Evolutionary conservation across 495 filamentous ascomycete species (phyloP), one percentile per base, ranked within the genome.

Genomic region (Penicilliopsis zonata): DNA sequence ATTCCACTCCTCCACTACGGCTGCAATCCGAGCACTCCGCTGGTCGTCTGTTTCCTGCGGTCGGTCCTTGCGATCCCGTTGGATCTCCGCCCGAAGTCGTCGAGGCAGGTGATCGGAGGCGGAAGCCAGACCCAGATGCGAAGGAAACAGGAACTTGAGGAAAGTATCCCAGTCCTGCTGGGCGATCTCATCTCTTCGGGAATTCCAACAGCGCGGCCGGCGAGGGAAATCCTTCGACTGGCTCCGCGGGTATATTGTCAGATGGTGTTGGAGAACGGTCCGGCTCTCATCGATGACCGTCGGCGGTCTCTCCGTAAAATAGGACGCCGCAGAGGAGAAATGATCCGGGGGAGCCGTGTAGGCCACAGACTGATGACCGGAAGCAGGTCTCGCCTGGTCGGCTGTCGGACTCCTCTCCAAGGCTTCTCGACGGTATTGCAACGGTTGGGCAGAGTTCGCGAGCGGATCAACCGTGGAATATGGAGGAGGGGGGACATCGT

Each of bases 131-230:
- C 56, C 58, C 12, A 63, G 41, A 28, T 63, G 49, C 9, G 59
- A 43, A 2, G 62, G 57, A 22, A 71, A 64, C 1, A 70, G 46
- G 36, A 63, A 56, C n/a, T 57, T 53, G 23, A 69, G 29, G 34
- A 70, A 72, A 9, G 55, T 60, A 30, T 65, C 57, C 67, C 67
- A 72, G 43, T 72, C 67, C 40, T 60, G 56, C 40, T 61, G 59
- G 26, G 44, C 40, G 8, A 70, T 52, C 18, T 67, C 59, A 26
- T 55, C 37, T 25, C 42, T 44, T 9, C 52, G 47, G 9, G 55
- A 42, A 15, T 40, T 53, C 56, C 61, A 59, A 32, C 59, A 59
- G 0, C 64, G 65, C 3, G 59, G 52, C 24, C 65, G 55, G 14
- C 59, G 63, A 5, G 56, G 53, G 10, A 72, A 60, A 31, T 69